phyloP scores from a whole-genome alignment of 371 early-diverging fungal genomes.

The Actinomortierella wolfii region DNA sequence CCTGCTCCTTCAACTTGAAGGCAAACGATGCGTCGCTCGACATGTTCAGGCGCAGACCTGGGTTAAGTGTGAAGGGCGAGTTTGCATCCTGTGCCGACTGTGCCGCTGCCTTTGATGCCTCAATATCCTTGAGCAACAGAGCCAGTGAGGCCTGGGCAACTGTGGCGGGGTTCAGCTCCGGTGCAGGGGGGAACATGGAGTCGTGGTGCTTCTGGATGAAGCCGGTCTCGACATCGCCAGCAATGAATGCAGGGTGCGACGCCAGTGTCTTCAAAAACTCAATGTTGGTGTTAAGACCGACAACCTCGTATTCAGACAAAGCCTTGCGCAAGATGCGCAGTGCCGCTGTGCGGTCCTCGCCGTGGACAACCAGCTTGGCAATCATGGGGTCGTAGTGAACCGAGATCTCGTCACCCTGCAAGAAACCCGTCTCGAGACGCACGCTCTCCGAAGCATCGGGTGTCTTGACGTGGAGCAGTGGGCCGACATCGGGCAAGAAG shows the following conservation, averaged over 20 bases:
- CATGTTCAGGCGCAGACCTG: constrained; percentile 61
- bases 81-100: constrained; percentile 45
- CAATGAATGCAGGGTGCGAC: constrained; percentile 82
- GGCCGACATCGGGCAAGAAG: constrained; percentile 96
- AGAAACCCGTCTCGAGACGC: constrained; percentile 92
- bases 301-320: constrained; percentile 85
- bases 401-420: constrained; percentile 89
- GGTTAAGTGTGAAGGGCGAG: constrained; percentile 65
- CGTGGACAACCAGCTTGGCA: constrained; percentile 91
- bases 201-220: constrained; percentile 72
- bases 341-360: constrained; percentile 84
- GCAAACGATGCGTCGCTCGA: constrained; percentile 49
- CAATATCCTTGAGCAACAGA: constrained; percentile 57
- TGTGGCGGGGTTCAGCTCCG: constrained; percentile 56
- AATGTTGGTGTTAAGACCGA: constrained; percentile 92
- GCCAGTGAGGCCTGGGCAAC: constrained; percentile 79
- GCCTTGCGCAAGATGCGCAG: constrained; percentile 81
- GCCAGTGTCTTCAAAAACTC: constrained; percentile 84
- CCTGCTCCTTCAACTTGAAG: constrained; percentile 45
- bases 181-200: constrained; percentile 60
- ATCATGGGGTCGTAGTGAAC: constrained; percentile 98
- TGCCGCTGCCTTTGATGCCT: constrained; percentile 42
- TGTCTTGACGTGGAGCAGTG: constrained; percentile 76
- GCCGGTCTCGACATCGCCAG: constrained; percentile 92
- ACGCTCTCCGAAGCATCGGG: constrained; percentile 64